Percentiles rank a stretch among this genome's conserved stretches.
Evolutionary conservation across 2,329 filamentous ascomycete genomes (phyloP).

Genomic region (Apiospora sp.): DNA sequence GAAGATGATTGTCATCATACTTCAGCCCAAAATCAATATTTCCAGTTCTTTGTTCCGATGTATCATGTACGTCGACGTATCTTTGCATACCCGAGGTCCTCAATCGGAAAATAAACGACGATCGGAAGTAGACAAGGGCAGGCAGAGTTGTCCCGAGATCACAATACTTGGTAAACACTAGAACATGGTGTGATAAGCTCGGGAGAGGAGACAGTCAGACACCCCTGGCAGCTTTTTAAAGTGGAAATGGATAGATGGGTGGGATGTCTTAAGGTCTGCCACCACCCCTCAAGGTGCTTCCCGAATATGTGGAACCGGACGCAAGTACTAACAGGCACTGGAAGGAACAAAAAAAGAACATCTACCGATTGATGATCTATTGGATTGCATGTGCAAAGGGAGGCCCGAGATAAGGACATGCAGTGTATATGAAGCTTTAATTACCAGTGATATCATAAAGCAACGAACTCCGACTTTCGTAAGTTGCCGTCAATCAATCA

Average conservation of each 20-base stretch:
- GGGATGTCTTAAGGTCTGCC: neutral
- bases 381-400: neutral
- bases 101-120: slow-evolving; percentile 17
- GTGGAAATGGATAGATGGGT: neutral
- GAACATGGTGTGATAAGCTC: neutral
- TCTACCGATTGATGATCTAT: too few relatives aligned
- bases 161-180: neutral
- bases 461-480: neutral
- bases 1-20: neutral
- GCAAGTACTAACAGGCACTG: neutral
- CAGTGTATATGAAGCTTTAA: neutral
- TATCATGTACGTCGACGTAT: slow-evolving; percentile 13
- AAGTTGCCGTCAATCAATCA: neutral
- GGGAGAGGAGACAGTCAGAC: neutral
- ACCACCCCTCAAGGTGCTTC: neutral
- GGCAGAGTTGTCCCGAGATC: slow-evolving; percentile 14
- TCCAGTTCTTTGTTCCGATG: neutral
- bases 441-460: slow-evolving; percentile 2
- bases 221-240: neutral
- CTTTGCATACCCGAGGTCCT: slow-evolving; percentile 11
- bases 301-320: neutral
- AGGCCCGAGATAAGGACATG: neutral
- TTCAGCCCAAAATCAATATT: neutral
- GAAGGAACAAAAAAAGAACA: neutral
- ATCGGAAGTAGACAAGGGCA: neutral